phyloP scores from a whole-genome alignment of 768 basidiomycete species.

The Botryobasidium botryosum region DNA sequence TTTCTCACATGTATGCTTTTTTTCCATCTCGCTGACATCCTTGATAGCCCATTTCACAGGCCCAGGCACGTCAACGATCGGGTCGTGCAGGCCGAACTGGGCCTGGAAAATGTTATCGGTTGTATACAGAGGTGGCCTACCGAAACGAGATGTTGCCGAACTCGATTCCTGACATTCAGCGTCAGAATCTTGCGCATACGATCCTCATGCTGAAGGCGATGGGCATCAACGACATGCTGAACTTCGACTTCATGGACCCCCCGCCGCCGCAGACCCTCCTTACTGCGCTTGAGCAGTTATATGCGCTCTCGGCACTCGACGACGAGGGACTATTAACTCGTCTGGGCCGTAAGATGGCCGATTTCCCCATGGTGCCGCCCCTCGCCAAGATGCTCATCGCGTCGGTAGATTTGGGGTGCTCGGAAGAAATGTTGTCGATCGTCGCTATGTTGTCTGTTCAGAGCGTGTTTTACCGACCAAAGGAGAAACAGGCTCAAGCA shows the following conservation, averaged over 20 bases:
- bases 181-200: slow-evolving; percentile 80
- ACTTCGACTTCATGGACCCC: slow-evolving; percentile 99
- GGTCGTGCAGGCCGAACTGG: slow-evolving; percentile 97
- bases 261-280: slow-evolving; percentile 95
- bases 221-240: slow-evolving; percentile 94
- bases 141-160: slow-evolving; percentile 98
- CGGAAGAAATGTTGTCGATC: slow-evolving; percentile 92
- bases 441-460: slow-evolving; percentile 97
- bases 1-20: neutral
- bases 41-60: slow-evolving; percentile 75
- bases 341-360: slow-evolving; percentile 96
- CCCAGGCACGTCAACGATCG: slow-evolving; percentile 87
- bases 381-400: slow-evolving; percentile 97
- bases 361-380: slow-evolving; percentile 96
- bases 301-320: slow-evolving; percentile 89
- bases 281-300: slow-evolving; percentile 85
- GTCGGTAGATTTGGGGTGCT: slow-evolving; percentile 92
- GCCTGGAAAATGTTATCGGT: slow-evolving; percentile 93
- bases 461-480: slow-evolving; percentile 95
- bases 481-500: slow-evolving; percentile 97
- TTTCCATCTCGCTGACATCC: slow-evolving; percentile 1
- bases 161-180: slow-evolving; percentile 94
- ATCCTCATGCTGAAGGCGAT: slow-evolving; percentile 96
- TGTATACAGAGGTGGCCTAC: slow-evolving; percentile 96
- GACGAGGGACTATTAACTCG: slow-evolving; percentile 92